Base-by-base conservation (phyloP, 805 yeast species). In the Lachancea mirantina region DNA sequence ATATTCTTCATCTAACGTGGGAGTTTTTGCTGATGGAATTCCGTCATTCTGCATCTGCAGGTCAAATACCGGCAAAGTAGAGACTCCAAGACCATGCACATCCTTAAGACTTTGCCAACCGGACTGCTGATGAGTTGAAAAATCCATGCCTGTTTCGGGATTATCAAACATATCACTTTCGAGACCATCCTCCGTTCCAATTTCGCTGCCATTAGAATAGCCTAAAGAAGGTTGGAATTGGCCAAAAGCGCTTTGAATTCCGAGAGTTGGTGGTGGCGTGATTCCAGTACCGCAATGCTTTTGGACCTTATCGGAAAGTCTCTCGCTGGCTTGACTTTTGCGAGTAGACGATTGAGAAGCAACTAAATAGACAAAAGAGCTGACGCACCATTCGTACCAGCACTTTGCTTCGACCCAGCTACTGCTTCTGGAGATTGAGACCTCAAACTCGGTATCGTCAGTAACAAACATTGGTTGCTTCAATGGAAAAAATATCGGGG, bases 301-400 rank as follows among this genome's bases (percentile, higher is more conserved):
- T n/a, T n/a, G n/a, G 17, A 14, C 11, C 7, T 13, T 19, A 3
- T 25, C 10, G n/a, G n/a, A n/a, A n/a, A n/a, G n/a, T 19, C 23
- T 25, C 24, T 23, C 15, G n/a, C 10, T 26, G 10, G 29, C 10
- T 15, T 25, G 28, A n/a, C 25, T 16, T 23, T 26, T 14, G n/a
- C 14, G 30, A 8, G 42, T 27, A 13, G 35, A 27, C 6, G 39
- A 39, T 10, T 47, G 51, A 1, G 64, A 55, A 3, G 52, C 47
- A 3, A 57, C 58, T 10, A 63, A 43, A 35, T 70, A 69, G 20
- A 72, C 60, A 45, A 65, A 75, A 4, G 71, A 61, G 45, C 76
- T 78, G 14, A 67, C 46, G 0, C 72, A 60, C 85, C 87, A 80
- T 39, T 75, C 80, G 43, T 78, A 79, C 85, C 85, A 78, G 2